Conservation (phyloP, 148 eudicot genomes). For the Persicaria maculosa region DNA sequence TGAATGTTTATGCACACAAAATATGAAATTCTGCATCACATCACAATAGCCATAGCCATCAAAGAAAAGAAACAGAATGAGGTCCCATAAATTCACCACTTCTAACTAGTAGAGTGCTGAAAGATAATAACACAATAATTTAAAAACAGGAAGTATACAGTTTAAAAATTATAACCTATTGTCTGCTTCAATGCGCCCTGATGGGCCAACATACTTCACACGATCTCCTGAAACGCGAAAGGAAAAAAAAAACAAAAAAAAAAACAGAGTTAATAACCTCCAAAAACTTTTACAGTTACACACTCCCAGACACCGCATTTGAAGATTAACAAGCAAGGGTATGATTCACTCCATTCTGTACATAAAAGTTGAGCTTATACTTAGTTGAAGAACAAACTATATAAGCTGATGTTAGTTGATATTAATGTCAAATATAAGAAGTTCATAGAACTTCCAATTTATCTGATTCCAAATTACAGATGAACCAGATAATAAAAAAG, state of each 20-base stretch:
- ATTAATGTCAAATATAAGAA: conserved; percentile 1
- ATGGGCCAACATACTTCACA: conserved; percentile 73
- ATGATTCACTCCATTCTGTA: not conserved
- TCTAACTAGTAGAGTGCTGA: not conserved
- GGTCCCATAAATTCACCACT: not conserved
- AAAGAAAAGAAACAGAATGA: not conserved
- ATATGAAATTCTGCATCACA: not conserved
- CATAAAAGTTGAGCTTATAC: not conserved
- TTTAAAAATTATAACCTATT: conserved; percentile 43
- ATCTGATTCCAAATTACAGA: not conserved
- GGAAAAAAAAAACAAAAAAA: no score
- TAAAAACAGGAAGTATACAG: conserved; percentile 7
- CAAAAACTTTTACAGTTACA: conserved; percentile 3
- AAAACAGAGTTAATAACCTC: not conserved
- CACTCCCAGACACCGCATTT: not conserved
- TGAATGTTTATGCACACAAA: not conserved
- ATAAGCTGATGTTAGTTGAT: not conserved
- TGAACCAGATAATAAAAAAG: not conserved
- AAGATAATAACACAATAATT: not conserved
- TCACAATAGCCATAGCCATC: not conserved
- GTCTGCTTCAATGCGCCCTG: conserved; percentile 48
- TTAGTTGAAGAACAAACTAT: not conserved
- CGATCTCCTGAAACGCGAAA: conserved; percentile 73
- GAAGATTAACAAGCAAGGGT: not conserved
- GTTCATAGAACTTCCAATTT: not conserved